These are phyloP conservation scores for Pythium diclinum DNA, from an alignment of 352 stramenopile species.

Conservation along the genomic window DNA sequence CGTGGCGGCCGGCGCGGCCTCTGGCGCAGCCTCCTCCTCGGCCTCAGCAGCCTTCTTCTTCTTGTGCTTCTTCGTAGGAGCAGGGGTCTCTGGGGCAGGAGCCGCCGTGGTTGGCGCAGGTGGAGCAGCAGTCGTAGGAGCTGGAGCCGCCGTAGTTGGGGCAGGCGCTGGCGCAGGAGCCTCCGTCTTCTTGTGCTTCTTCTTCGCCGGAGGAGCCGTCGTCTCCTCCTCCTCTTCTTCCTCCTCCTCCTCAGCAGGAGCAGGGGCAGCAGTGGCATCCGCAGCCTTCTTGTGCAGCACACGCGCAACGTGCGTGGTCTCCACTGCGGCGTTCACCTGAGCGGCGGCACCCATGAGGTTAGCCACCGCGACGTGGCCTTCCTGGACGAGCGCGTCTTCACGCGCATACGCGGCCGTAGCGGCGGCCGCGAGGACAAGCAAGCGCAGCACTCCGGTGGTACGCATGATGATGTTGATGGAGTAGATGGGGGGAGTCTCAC, in stretches of 20 bases:
- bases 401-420: conserved; percentile 40
- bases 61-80: conserved; percentile 32
- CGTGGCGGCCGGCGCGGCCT: conserved; percentile 3
- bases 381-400: conserved; percentile 18
- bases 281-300: conserved; percentile 26
- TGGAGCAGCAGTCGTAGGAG: background rate
- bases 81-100: conserved; percentile 11
- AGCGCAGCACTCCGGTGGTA: conserved; percentile 49
- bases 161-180: conserved; percentile 1
- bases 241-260: conserved; percentile 19
- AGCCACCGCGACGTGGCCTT: conserved; percentile 15
- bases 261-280: conserved; percentile 9
- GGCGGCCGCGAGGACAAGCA: conserved; percentile 48
- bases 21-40: background rate
- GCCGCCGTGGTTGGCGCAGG: conserved; percentile 9
- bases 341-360: background rate
- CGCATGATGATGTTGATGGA: conserved; percentile 49
- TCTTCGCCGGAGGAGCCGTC: conserved; percentile 9
- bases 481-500: background rate
- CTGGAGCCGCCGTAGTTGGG: conserved; percentile 5
- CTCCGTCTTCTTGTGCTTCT: conserved; percentile 20
- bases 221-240: conserved; percentile 26
- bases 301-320: conserved; percentile 16
- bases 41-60: conserved; percentile 12
- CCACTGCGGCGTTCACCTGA: background rate